These are phyloP conservation scores for Tulasnella sp. DNA, from an alignment of 768 basidiomycete genomes.

Conservation along the genomic window DNA sequence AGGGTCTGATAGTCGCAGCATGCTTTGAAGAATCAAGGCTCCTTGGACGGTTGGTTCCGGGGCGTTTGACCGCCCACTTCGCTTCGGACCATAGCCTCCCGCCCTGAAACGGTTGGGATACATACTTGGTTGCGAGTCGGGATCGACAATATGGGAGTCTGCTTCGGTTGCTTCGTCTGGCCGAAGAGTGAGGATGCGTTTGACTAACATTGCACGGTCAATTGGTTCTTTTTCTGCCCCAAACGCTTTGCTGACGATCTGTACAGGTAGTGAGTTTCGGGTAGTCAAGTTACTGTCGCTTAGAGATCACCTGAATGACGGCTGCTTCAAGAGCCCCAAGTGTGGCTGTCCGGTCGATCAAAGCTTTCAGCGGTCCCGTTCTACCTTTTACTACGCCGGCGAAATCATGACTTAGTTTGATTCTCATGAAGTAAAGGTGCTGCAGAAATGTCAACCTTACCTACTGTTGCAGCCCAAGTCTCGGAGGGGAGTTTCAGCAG, in stretches of 20 bases:
- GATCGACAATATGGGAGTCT: not conserved
- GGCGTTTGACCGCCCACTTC: not conserved
- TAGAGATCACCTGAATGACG: slow-evolving; percentile 51
- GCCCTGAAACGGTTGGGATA: not conserved
- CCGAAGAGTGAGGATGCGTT: slow-evolving; percentile 59
- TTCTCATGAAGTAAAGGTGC: not conserved
- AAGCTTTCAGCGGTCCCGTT: slow-evolving; percentile 71
- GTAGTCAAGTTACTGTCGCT: not conserved
- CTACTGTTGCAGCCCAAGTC: not conserved
- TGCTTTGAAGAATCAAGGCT: slow-evolving; percentile 75
- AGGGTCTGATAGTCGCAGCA: slow-evolving; percentile 64
- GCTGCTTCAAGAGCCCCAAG: slow-evolving; percentile 48
- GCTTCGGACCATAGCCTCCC: not conserved
- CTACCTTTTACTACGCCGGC: slow-evolving; percentile 36
- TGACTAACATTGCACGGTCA: slow-evolving; percentile 54
- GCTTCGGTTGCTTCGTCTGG: slow-evolving; percentile 43
- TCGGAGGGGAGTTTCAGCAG: slow-evolving; percentile 44
- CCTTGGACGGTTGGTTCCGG: slow-evolving; percentile 73
- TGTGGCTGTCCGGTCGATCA: slow-evolving; percentile 61
- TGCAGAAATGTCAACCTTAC: not conserved
- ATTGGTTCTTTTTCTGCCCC: slow-evolving; percentile 48
- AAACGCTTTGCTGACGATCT: slow-evolving; percentile 63
- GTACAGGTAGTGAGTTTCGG: not conserved
- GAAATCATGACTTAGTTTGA: not conserved
- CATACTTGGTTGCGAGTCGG: not conserved